Conservation (phyloP, 2,329 filamentous ascomycete species). For the Blastomyces silverae region DNA sequence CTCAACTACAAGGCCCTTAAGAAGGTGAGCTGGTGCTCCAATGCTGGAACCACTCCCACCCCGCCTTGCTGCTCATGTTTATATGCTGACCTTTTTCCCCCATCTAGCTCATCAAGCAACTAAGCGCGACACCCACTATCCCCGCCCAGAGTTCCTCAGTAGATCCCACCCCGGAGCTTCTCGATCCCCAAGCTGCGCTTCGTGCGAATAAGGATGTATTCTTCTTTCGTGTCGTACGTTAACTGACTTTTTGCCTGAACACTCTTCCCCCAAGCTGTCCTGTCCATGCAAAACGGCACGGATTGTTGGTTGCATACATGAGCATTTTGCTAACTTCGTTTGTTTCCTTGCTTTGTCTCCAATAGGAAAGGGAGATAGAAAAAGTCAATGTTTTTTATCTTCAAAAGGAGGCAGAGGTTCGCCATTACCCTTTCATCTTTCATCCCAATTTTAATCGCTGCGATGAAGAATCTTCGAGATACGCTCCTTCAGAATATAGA, state of each 20-base stretch:
- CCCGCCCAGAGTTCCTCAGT: conserved; percentile 61
- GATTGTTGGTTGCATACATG: neutral
- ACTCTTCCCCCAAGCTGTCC: neutral
- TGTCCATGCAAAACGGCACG: neutral
- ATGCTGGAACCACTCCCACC: neutral
- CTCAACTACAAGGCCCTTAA: conserved; percentile 99
- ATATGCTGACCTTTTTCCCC: conserved; percentile 21
- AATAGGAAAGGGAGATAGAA: conserved; percentile 88
- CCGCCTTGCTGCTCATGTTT: neutral
- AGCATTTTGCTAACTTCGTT: neutral
- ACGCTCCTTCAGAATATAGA: neutral
- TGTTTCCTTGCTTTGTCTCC: neutral
- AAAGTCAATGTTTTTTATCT: conserved; percentile 98
- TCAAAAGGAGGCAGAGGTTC: conserved; percentile 94
- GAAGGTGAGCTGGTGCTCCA: conserved; percentile 59
- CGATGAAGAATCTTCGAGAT: conserved; percentile 1
- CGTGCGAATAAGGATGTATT: conserved; percentile 98
- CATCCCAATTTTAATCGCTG: conserved; percentile 1
- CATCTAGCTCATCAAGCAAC: conserved; percentile 88
- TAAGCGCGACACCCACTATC: conserved; percentile 83
- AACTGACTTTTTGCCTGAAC: neutral
- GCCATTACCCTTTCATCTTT: conserved; percentile 24
- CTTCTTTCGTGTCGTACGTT: conserved; percentile 86
- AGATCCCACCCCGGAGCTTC: conserved; percentile 37
- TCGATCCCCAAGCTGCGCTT: conserved; percentile 78